Conservation (phyloP, 2,329 filamentous ascomycete species). For the Calonectria pseudoreteaudii region DNA sequence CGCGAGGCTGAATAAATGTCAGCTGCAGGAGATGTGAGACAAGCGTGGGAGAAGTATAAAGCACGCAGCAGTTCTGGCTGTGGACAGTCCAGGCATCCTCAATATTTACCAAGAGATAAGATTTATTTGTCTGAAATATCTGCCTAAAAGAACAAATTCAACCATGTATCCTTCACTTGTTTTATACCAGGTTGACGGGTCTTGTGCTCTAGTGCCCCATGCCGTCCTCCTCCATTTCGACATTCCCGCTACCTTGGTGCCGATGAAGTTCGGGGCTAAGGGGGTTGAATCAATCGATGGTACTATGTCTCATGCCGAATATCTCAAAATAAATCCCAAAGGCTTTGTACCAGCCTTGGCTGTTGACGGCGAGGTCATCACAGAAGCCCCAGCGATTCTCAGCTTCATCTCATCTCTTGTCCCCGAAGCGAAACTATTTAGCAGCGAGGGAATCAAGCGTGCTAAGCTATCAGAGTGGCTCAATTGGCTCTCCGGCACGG, state of each 20-base stretch:
- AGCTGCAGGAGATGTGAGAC: neutral
- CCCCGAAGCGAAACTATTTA: slow-evolving; percentile 34
- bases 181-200: slow-evolving; percentile 45
- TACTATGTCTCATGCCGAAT: slow-evolving; percentile 44
- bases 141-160: neutral
- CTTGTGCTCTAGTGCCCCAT: slow-evolving; percentile 47
- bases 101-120: neutral
- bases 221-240: slow-evolving; percentile 45
- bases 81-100: neutral
- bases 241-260: slow-evolving; percentile 39
- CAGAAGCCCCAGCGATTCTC: slow-evolving; percentile 48
- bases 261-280: slow-evolving; percentile 31
- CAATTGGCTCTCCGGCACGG: slow-evolving; percentile 46
- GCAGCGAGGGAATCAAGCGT: slow-evolving; percentile 28
- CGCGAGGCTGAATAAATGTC: neutral
- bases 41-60: neutral
- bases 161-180: slow-evolving; percentile 36
- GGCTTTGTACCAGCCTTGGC: slow-evolving; percentile 48
- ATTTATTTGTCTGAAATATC: neutral
- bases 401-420: slow-evolving; percentile 46
- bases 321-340: slow-evolving; percentile 44
- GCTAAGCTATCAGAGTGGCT: slow-evolving; percentile 49
- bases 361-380: slow-evolving; percentile 45
- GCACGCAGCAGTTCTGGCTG: neutral
- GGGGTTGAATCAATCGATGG: slow-evolving; percentile 45